Evolutionary conservation across 2,329 filamentous ascomycete species (phyloP).

Genomic region (Metarhizium humberi): DNA sequence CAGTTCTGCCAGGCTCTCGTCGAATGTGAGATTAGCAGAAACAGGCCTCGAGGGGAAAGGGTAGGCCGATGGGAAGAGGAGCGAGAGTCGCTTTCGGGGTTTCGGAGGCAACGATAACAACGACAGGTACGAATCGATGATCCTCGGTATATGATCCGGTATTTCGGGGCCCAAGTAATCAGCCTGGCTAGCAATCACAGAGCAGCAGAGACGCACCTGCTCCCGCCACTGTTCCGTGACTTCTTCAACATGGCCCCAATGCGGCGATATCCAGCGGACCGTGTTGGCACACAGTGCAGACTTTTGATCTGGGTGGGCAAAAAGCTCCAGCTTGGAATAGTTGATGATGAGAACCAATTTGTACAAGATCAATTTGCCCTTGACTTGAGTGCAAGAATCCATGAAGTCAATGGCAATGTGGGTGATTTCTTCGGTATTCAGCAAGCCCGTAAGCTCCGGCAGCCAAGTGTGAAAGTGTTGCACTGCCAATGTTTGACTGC

Average conservation of each 20-base stretch:
- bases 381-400: constrained; percentile 78
- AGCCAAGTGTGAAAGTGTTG: constrained; percentile 97
- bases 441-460: constrained; percentile 72
- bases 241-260: constrained; percentile 72
- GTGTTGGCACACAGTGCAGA: constrained; percentile 70
- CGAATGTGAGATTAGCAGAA: constrained; percentile 53
- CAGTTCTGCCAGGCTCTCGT: constrained; percentile 82
- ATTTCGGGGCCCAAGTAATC: constrained; percentile 71
- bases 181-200: constrained; percentile 79
- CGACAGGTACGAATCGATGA: constrained; percentile 79
- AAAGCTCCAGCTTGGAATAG: constrained; percentile 74
- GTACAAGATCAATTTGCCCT: constrained; percentile 85
- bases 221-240: constrained; percentile 84
- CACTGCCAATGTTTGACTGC: constrained; percentile 88
- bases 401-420: constrained; percentile 90
- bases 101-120: constrained; percentile 50
- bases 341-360: constrained; percentile 90
- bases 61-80: constrained; percentile 83
- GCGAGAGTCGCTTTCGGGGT: constrained; percentile 60
- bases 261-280: constrained; percentile 81
- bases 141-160: constrained; percentile 81
- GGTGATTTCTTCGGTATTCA: constrained; percentile 76
- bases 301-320: constrained; percentile 68
- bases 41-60: constrained; percentile 74
- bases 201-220: constrained; percentile 88